A percentile compares a stretch with the other conserved stretches of the same genome.
Conservation (phyloP, 73 alveolate species). For the Paramecium sexaurelia region DNA sequence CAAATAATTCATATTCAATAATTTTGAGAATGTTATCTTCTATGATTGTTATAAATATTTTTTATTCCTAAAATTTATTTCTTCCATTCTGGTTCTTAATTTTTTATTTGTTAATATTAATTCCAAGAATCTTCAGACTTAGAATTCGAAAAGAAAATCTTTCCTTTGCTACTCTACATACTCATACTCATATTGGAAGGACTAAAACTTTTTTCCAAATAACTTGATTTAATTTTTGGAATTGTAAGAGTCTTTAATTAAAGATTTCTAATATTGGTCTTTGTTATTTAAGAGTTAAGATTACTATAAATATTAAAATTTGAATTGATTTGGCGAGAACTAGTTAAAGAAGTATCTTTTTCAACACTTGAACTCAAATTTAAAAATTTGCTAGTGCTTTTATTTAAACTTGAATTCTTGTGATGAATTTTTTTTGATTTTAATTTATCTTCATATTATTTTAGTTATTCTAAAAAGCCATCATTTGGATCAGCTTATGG, state of each 20-base stretch:
- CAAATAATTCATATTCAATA: background rate
- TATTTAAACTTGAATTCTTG: background rate
- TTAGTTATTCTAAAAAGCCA: constrained; percentile 4
- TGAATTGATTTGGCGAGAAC: background rate
- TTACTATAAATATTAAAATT: background rate
- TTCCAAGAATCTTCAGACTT: background rate
- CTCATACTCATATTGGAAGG: background rate
- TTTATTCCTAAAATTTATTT: background rate
- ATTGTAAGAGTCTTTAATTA: background rate
- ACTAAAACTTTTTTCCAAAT: background rate
- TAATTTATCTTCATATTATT: background rate
- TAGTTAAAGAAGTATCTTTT: background rate
- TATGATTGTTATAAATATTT: background rate
- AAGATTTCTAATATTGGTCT: background rate
- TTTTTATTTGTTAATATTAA: background rate
- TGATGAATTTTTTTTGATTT: background rate
- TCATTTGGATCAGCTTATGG: constrained; percentile 43
- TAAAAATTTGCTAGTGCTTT: background rate
- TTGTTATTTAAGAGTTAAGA: background rate
- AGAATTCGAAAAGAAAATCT: background rate
- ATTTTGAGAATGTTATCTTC: background rate
- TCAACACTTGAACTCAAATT: background rate
- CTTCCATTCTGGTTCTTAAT: background rate
- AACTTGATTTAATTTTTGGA: background rate
- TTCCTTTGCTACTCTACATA: background rate